Percentiles rank a stretch among this genome's conserved stretches.
These are phyloP conservation scores for Verticillium dahliae DNA, from an alignment of 2,329 filamentous ascomycete genomes.

Conservation along the genomic window DNA sequence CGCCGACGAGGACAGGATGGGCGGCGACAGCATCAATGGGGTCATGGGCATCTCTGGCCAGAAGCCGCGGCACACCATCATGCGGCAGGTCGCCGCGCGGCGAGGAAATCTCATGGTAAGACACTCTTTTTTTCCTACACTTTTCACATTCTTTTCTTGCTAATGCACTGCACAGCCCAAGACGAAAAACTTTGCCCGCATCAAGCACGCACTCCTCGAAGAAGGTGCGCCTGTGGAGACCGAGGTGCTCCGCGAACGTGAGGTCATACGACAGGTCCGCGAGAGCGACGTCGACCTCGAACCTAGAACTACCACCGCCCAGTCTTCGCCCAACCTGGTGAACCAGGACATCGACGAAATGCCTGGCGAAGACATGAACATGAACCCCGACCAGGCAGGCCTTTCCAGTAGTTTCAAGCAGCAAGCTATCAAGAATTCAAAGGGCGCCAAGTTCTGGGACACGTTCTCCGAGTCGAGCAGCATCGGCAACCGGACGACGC, in stretches of 20 bases:
- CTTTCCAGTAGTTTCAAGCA: constrained; percentile 67
- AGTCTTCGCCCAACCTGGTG: constrained; percentile 65
- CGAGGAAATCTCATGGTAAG: constrained; percentile 82
- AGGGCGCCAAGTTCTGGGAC: constrained; percentile 70
- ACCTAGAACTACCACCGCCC: constrained; percentile 39
- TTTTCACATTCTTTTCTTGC: neutral
- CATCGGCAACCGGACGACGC: constrained; percentile 40
- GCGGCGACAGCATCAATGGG: constrained; percentile 44
- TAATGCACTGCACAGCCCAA: constrained; percentile 59
- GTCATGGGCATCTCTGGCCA: constrained; percentile 8
- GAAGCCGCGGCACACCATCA: constrained; percentile 59
- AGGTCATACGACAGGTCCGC: constrained; percentile 90
- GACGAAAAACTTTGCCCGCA: constrained; percentile 90
- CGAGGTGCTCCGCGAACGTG: constrained; percentile 84
- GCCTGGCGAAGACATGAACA: constrained; percentile 52
- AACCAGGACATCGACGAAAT: constrained; percentile 64
- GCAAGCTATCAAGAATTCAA: constrained; percentile 65
- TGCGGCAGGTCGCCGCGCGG: constrained; percentile 75
- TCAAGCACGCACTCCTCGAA: constrained; percentile 82
- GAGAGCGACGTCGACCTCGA: constrained; percentile 73
- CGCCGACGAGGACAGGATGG: constrained; percentile 65
- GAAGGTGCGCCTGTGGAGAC: constrained; percentile 83
- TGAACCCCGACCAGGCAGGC: constrained; percentile 49
- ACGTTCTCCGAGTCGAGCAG: constrained; percentile 64
- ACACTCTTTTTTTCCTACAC: constrained; percentile 8